Percentiles rank a stretch among this genome's conserved stretches.
phyloP scores from a whole-genome alignment of 148 eudicot genomes.

The Spergularia bocconei region DNA sequence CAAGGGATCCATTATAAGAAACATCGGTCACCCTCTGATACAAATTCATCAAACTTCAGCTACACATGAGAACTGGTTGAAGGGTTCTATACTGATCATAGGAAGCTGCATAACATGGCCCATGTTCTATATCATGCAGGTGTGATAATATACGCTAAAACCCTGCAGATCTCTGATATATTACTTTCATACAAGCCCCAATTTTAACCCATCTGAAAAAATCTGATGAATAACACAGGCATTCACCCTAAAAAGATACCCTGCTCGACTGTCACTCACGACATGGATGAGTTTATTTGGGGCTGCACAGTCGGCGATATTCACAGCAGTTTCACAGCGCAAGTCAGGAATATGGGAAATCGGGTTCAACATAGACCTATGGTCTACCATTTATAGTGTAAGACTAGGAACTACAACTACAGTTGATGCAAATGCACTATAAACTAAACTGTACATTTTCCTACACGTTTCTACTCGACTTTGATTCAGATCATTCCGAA shows the following conservation, averaged over 20 bases:
- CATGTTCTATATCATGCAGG: slow-evolving; percentile 84
- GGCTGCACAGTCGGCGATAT: slow-evolving; percentile 73
- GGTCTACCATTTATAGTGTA: slow-evolving; percentile 71
- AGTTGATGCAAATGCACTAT: not conserved
- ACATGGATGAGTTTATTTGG: slow-evolving; percentile 71
- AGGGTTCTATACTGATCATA: slow-evolving; percentile 53
- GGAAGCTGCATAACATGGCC: slow-evolving; percentile 74
- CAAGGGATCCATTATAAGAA: slow-evolving; percentile 48
- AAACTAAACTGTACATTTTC: not conserved
- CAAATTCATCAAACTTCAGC: slow-evolving; percentile 36
- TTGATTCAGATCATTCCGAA: not conserved
- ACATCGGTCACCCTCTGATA: slow-evolving; percentile 44
- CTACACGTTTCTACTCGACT: not conserved
- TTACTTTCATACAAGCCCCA: too few species aligned
- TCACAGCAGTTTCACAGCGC: slow-evolving; percentile 42
- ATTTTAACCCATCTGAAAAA: not conserved
- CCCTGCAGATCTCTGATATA: not conserved
- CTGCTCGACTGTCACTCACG: slow-evolving; percentile 65
- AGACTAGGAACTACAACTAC: slow-evolving; percentile 13
- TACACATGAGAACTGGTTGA: slow-evolving; percentile 49
- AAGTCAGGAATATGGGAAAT: slow-evolving; percentile 53
- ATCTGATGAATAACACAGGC: slow-evolving; percentile 42
- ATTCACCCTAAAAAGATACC: slow-evolving; percentile 62
- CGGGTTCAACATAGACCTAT: slow-evolving; percentile 68
- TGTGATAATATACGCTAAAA: slow-evolving; percentile 6